phyloP scores from a whole-genome alignment of 140 eudicot species.

The Flaveria floridana region DNA sequence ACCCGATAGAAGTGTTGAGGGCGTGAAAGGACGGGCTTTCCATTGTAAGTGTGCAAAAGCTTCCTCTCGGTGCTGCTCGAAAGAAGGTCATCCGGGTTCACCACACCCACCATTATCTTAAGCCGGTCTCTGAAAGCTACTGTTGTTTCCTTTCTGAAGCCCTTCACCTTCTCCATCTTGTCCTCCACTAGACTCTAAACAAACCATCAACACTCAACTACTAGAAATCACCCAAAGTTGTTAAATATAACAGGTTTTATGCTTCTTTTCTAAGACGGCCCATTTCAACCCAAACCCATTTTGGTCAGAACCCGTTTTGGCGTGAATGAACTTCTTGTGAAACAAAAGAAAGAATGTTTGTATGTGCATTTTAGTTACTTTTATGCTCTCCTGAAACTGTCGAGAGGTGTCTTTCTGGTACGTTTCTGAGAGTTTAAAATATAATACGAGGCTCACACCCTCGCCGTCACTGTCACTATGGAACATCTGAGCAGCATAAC shows the following conservation, averaged over 20 bases:
- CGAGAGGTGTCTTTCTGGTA: constrained; percentile 57
- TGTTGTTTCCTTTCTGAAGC: constrained; percentile 61
- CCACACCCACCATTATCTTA: constrained; percentile 85
- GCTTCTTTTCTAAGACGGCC: not conserved
- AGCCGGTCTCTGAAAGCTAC: constrained; percentile 81
- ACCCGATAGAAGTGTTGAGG: constrained; percentile 95
- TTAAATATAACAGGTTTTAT: not conserved
- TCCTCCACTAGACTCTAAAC: constrained; percentile 69
- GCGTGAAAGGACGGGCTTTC: constrained; percentile 90
- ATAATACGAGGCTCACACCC: constrained; percentile 81
- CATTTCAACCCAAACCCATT: not conserved
- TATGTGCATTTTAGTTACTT: constrained; percentile 40
- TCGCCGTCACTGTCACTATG: constrained; percentile 82
- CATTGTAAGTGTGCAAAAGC: constrained; percentile 80
- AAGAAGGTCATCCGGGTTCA: constrained; percentile 81
- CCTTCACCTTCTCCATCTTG: constrained; percentile 65
- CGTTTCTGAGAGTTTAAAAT: constrained; percentile 68
- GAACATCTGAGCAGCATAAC: constrained; percentile 79
- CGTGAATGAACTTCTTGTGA: not conserved
- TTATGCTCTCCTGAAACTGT: constrained; percentile 58
- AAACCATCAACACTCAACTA: not conserved
- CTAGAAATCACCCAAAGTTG: not conserved
- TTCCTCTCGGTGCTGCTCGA: constrained; percentile 74
- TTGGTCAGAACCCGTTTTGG: no score
- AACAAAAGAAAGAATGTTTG: not conserved